Evolutionary conservation across 169 alveolate genomes (phyloP).

Genomic region (Plasmodium vivax): DNA sequence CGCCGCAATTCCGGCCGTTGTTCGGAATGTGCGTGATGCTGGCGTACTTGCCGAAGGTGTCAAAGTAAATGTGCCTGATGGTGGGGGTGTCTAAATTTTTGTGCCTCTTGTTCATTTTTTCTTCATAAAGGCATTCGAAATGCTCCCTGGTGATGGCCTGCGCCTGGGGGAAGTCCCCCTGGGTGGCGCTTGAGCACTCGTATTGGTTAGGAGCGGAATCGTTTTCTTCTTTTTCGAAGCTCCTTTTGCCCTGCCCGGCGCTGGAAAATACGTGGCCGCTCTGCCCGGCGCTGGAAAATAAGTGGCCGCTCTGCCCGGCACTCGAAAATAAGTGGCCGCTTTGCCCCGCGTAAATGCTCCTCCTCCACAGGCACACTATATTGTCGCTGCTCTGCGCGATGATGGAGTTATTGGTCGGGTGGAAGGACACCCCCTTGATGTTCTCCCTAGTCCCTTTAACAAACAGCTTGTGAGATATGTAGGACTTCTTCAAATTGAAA

Average conservation of each 20-base stretch:
- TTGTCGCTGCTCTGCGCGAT: slow-evolving; percentile 73
- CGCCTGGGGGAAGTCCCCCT: neutral
- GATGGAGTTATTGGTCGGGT: slow-evolving; percentile 46
- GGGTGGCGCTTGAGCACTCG: neutral
- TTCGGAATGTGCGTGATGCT: slow-evolving; percentile 60
- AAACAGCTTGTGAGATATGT: slow-evolving; percentile 41
- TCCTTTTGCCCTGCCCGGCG: neutral
- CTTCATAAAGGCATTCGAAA: slow-evolving; percentile 63
- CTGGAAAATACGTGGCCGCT: too few species aligned
- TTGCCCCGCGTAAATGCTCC: neutral
- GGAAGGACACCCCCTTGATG: slow-evolving; percentile 66
- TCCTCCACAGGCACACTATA: slow-evolving; percentile 54
- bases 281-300: neutral
- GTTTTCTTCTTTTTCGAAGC: neutral
- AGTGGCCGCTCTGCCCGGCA: neutral
- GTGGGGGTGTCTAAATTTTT: slow-evolving; percentile 73
- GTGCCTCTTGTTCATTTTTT: slow-evolving; percentile 48
- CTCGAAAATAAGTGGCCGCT: too few species aligned
- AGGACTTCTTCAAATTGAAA: slow-evolving; percentile 29
- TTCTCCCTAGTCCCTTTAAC: slow-evolving; percentile 66
- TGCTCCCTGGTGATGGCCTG: slow-evolving; percentile 12
- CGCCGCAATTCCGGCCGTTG: slow-evolving; percentile 58
- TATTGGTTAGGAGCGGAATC: neutral
- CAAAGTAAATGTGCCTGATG: slow-evolving; percentile 66
- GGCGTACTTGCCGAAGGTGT: slow-evolving; percentile 58